Base-by-base conservation (phyloP, 768 basidiomycete genomes). In the Termitomyces sp. region DNA sequence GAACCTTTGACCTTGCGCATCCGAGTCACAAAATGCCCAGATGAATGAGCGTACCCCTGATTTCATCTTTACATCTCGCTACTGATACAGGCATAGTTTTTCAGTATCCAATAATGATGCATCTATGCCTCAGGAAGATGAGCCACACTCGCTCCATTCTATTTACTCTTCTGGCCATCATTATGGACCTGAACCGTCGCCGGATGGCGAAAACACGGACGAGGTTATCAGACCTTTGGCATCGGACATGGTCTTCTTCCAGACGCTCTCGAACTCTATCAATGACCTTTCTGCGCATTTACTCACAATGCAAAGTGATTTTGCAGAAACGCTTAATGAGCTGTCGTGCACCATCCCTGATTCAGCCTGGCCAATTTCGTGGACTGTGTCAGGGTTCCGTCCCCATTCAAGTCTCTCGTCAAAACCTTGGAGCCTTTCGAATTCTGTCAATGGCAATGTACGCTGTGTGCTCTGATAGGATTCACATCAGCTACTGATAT, bases 231-330 rank as follows among this genome's bases (percentile, higher is more conserved):
- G 96, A 34, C 88, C 91, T 3, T 82, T 97, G 6, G 78, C 80
- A n/a, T 85, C 90, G 34, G 93, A 95, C 66, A 76, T 82, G 13
- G 83, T 83, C 2, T 97, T 98, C 75, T 91, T 93, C 70, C 79
- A 84, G 22, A 79, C 91, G 27, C 81, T 97, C 50, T 82, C 81
- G 1, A 77, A 79, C 0, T 79, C 84, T 5, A 72, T 89, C 12
- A 78, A 84, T 44, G 77, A 83, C 0, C 81, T 81, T 51, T 74
- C 78, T 10, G 63, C 68, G 3, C 76, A 89, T 74, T 72, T 89
- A 65, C 63, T 73, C 46, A 64, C 67, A 57, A 64, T 94, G 64
- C 80, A 83, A 54, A 60, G 68, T 59, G 69, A 79, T 33, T 89
- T 89, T 62, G 69, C 72, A 20, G 62, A 68, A 16, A 74, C 82